These are phyloP conservation scores for Cladophialophora chaetospira DNA, from an alignment of 2,329 filamentous ascomycete species.

Conservation along the genomic window DNA sequence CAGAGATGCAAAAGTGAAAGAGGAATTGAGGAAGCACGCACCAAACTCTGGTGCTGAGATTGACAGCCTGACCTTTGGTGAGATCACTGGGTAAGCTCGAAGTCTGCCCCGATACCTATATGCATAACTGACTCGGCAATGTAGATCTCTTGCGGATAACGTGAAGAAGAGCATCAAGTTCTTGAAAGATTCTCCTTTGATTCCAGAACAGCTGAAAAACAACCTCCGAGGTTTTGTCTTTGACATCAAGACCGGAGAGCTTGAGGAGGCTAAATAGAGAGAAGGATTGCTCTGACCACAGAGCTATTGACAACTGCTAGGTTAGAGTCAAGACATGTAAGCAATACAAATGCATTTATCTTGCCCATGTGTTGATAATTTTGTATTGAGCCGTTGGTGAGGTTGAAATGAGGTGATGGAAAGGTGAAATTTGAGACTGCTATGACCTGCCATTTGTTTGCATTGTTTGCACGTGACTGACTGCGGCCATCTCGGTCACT, in stretches of 20 bases:
- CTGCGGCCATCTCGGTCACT: not conserved
- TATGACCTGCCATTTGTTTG: not conserved
- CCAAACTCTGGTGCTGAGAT: constrained; percentile 10
- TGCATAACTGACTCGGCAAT: not conserved
- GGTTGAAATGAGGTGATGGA: too few species aligned
- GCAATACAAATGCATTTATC: too few species aligned
- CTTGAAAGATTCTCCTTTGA: constrained; percentile 12
- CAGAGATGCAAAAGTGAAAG: constrained; percentile 11
- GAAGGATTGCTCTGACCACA: too few species aligned
- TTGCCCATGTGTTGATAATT: too few species aligned
- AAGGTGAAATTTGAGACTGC: too few species aligned
- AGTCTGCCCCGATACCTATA: not conserved
- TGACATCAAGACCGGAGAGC: constrained; percentile 16
- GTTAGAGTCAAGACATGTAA: too few species aligned
- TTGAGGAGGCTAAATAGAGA: constrained; percentile 14
- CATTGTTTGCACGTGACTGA: not conserved
- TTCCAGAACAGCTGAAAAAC: constrained; percentile 8
- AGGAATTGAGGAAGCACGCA: constrained; percentile 10
- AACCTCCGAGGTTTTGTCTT: constrained; percentile 18
- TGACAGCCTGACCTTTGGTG: constrained; percentile 12
- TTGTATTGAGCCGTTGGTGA: too few species aligned
- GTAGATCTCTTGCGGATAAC: constrained; percentile 14
- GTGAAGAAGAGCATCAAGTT: constrained; percentile 21
- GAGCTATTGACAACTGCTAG: too few species aligned
- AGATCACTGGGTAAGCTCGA: constrained; percentile 14